These are phyloP conservation scores for Biscogniauxia sp. DNA, from an alignment of 2,329 filamentous ascomycete genomes.

Conservation along the genomic window DNA sequence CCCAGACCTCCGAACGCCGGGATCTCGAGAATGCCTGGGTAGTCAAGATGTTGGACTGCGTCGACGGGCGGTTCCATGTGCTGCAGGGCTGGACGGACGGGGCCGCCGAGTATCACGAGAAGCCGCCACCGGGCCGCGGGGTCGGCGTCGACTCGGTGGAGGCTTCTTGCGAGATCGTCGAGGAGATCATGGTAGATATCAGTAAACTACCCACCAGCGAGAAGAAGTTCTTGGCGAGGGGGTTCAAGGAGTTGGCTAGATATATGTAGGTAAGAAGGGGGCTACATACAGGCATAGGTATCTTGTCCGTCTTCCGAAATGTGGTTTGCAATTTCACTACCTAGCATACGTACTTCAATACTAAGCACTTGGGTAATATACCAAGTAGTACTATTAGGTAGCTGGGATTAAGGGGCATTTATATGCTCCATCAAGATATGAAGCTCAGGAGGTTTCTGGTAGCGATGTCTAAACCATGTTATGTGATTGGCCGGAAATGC, in stretches of 20 bases:
- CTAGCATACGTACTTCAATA: too few relatives aligned
- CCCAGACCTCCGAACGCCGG: conserved; percentile 2
- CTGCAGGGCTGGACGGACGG: conserved; percentile 12
- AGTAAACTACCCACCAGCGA: conserved; percentile 3
- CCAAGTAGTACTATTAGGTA: too few relatives aligned
- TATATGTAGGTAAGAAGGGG: neutral
- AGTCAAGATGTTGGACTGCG: neutral
- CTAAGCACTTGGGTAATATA: too few relatives aligned
- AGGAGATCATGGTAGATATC: conserved; percentile 11
- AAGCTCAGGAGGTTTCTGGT: neutral
- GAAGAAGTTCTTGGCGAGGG: neutral
- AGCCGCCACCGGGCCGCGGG: neutral
- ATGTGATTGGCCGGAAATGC: neutral
- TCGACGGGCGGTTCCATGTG: conserved; percentile 1
- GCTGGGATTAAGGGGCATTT: neutral
- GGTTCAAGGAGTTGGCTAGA: neutral
- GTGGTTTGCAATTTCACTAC: too few relatives aligned
- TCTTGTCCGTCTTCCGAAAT: neutral
- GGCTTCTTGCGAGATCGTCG: conserved; percentile 13
- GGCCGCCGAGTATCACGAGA: neutral
- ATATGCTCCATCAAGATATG: neutral
- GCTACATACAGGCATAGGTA: neutral
- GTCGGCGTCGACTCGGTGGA: conserved; percentile 15
- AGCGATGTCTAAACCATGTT: neutral
- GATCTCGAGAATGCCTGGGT: conserved; percentile 14